Conservation (phyloP, 768 basidiomycete species). For the Megacollybia marginata region DNA sequence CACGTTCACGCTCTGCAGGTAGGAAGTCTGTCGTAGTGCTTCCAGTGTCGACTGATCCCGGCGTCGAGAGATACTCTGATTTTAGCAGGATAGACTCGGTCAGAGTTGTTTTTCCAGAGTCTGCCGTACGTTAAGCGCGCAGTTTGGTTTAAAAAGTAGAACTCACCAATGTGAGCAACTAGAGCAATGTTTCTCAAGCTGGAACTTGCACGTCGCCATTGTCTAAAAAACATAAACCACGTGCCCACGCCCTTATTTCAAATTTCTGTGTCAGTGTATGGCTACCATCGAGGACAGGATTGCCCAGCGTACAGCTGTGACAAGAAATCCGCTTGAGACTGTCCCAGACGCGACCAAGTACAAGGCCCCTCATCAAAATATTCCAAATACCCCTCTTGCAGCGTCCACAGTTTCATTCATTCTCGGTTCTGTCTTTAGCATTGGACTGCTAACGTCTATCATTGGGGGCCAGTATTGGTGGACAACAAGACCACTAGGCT, state of each 20-base stretch:
- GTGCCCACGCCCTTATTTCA: no score
- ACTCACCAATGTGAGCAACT: conserved; percentile 81
- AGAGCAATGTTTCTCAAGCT: conserved; percentile 72
- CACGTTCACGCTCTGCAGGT: conserved; percentile 83
- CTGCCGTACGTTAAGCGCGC: conserved; percentile 26
- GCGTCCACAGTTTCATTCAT: conserved; percentile 74
- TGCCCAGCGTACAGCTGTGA: conserved; percentile 28
- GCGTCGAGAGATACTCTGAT: conserved; percentile 61
- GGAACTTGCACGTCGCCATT: conserved; percentile 25
- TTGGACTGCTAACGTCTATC: conserved; percentile 46
- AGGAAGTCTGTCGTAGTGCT: conserved; percentile 89
- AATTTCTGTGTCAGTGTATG: no score
- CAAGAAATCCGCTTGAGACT: conserved; percentile 42
- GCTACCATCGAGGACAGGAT: conserved; percentile 32
- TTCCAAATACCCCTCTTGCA: conserved; percentile 87
- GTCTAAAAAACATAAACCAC: conserved; percentile 12
- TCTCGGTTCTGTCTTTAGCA: conserved; percentile 66
- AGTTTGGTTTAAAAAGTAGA: conserved; percentile 1
- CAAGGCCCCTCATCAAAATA: conserved; percentile 38
- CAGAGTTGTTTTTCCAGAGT: conserved; percentile 85
- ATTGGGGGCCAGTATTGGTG: conserved; percentile 49
- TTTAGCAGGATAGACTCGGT: conserved; percentile 81
- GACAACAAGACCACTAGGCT: conserved; percentile 70
- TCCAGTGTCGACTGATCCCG: conserved; percentile 84
- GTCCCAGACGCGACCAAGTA: conserved; percentile 31